phyloP scores from a whole-genome alignment of 2,329 filamentous ascomycete species.

The Tolypocladium endophyticum region DNA sequence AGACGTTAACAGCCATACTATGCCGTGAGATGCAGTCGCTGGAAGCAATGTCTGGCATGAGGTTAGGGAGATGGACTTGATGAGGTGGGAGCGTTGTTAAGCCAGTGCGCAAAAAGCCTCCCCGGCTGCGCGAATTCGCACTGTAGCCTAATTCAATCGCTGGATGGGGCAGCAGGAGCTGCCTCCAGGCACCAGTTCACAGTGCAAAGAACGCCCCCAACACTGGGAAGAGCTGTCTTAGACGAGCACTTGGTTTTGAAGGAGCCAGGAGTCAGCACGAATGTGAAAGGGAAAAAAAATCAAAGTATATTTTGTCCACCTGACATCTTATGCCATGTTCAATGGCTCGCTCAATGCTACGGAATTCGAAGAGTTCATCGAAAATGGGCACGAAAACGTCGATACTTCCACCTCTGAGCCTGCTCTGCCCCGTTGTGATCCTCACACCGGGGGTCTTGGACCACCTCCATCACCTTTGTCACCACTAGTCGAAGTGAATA shows the following conservation, averaged over 20 bases:
- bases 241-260: background rate
- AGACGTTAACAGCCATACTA: background rate
- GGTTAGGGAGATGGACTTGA: background rate
- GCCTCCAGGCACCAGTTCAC: background rate
- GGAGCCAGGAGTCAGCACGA: too few relatives aligned
- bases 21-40: background rate
- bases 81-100: background rate
- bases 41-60: background rate
- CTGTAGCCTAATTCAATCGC: too few relatives aligned
- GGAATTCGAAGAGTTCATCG: background rate
- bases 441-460: background rate
- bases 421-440: background rate
- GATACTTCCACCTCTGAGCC: too few relatives aligned
- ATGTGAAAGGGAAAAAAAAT: background rate
- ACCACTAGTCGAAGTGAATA: constrained; percentile 34
- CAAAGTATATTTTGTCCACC: background rate
- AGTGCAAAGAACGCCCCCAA: background rate
- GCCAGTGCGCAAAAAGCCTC: background rate
- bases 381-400: background rate
- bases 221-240: background rate
- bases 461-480: background rate
- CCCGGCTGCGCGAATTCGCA: background rate
- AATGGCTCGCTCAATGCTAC: background rate
- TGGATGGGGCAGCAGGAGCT: too few relatives aligned
- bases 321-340: background rate